Conservation (phyloP, 2,329 filamentous ascomycete species). For the Exophiala aquamarina region DNA sequence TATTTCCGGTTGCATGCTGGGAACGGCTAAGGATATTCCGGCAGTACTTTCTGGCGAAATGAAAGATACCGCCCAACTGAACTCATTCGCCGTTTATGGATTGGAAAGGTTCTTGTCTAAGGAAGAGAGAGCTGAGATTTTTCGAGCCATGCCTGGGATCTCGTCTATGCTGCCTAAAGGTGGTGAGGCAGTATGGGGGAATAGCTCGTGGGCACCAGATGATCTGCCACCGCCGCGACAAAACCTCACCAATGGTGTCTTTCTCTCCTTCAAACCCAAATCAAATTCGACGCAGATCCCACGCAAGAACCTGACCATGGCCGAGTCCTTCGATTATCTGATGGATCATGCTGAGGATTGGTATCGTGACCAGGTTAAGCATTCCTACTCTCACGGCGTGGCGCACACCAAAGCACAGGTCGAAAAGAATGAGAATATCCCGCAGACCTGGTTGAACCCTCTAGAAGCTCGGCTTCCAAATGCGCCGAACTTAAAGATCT, state of each 20-base stretch:
- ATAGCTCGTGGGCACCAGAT: slow-evolving; percentile 82
- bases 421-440: slow-evolving; percentile 74
- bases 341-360: slow-evolving; percentile 77
- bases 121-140: slow-evolving; percentile 87
- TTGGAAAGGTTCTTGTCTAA: slow-evolving; percentile 92
- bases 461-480: slow-evolving; percentile 86
- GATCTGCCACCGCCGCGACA: slow-evolving; percentile 66
- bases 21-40: slow-evolving; percentile 85
- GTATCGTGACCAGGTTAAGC: slow-evolving; percentile 73
- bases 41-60: slow-evolving; percentile 94
- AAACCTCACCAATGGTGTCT: slow-evolving; percentile 67
- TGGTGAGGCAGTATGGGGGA: slow-evolving; percentile 93
- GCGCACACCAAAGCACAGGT: slow-evolving; percentile 79
- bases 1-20: slow-evolving; percentile 96
- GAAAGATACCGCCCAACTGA: slow-evolving; percentile 96
- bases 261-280: slow-evolving; percentile 76
- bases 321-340: slow-evolving; percentile 74
- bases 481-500: slow-evolving; percentile 88
- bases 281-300: slow-evolving; percentile 52
- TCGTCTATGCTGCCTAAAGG: slow-evolving; percentile 96
- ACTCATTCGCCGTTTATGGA: slow-evolving; percentile 93
- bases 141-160: slow-evolving; percentile 94
- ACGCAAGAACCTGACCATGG: slow-evolving; percentile 74
- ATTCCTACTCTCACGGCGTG: slow-evolving; percentile 83
- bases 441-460: slow-evolving; percentile 89